These are phyloP conservation scores for Coemansia sp. DNA, from an alignment of 192 early-diverging fungal species.

Conservation along the genomic window DNA sequence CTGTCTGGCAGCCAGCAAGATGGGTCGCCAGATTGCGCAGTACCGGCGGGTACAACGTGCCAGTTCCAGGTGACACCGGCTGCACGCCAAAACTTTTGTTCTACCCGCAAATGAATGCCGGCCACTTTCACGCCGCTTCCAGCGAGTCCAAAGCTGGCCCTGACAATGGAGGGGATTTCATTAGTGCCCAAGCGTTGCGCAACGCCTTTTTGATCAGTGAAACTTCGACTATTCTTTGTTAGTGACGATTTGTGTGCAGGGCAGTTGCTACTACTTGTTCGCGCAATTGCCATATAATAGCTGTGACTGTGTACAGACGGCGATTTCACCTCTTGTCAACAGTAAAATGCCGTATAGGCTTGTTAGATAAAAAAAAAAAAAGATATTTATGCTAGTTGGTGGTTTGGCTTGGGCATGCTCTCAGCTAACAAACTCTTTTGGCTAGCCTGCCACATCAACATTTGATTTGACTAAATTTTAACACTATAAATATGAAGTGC, in stretches of 20 bases:
- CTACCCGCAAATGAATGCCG: constrained; percentile 24
- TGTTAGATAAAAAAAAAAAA: no score
- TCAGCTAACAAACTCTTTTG: not conserved
- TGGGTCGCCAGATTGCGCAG: constrained; percentile 78
- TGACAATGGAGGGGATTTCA: constrained; percentile 1
- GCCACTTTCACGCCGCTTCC: constrained; percentile 33
- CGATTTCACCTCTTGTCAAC: not conserved
- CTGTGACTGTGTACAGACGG: not conserved
- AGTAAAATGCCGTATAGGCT: constrained; percentile 1
- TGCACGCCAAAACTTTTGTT: constrained; percentile 28
- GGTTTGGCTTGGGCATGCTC: not conserved
- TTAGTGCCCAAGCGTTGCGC: constrained; percentile 29
- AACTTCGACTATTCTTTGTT: not conserved
- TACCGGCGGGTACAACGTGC: constrained; percentile 19
- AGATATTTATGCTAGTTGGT: not conserved
- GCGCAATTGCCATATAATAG: not conserved
- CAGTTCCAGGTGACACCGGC: no score
- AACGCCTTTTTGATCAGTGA: constrained; percentile 47
- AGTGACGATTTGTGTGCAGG: not conserved
- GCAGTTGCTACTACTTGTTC: not conserved
- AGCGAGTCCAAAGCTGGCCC: constrained; percentile 1
- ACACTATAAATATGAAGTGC: not conserved
- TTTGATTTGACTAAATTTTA: not conserved
- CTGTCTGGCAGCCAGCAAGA: constrained; percentile 85
- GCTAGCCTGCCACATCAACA: not conserved